These are phyloP conservation scores for Fraxinus pennsylvanica DNA, from an alignment of 257 asterid genomes.

Conservation along the genomic window DNA sequence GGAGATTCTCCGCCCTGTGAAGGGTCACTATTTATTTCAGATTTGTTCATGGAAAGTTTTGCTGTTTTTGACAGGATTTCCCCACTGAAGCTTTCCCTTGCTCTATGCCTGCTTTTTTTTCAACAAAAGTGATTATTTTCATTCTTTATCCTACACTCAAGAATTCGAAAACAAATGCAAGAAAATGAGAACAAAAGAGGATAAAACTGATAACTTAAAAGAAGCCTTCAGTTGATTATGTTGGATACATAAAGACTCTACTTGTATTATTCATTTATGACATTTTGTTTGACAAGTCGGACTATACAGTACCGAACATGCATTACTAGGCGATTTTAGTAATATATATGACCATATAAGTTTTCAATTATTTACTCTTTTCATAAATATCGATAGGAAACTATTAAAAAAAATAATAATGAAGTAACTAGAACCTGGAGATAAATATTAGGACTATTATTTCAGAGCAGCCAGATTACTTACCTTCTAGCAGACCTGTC, in stretches of 20 bases:
- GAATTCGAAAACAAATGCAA: not conserved
- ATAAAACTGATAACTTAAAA: not conserved
- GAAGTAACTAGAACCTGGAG: too few species aligned
- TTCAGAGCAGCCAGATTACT: not conserved
- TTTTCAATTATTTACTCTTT: too few species aligned
- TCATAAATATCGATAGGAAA: not conserved
- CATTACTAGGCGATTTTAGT: not conserved
- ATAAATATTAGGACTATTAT: not conserved
- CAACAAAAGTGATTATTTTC: not conserved
- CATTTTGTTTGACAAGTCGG: not conserved
- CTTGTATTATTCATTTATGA: too few species aligned
- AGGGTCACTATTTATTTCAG: constrained; percentile 37
- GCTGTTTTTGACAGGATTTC: constrained; percentile 70
- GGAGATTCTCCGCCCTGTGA: constrained; percentile 41
- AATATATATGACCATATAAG: too few species aligned
- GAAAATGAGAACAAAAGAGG: not conserved
- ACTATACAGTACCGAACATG: too few species aligned
- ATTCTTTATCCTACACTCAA: not conserved
- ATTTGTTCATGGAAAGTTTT: constrained; percentile 44
- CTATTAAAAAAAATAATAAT: not conserved
- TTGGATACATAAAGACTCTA: too few species aligned
- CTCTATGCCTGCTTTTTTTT: constrained; percentile 46
- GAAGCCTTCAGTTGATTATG: not conserved
- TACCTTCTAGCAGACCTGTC: constrained; percentile 91
- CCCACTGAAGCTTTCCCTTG: constrained; percentile 54